These are phyloP conservation scores for Trematosphaeria pertusa DNA, from an alignment of 2,329 filamentous ascomycete species.

Conservation along the genomic window DNA sequence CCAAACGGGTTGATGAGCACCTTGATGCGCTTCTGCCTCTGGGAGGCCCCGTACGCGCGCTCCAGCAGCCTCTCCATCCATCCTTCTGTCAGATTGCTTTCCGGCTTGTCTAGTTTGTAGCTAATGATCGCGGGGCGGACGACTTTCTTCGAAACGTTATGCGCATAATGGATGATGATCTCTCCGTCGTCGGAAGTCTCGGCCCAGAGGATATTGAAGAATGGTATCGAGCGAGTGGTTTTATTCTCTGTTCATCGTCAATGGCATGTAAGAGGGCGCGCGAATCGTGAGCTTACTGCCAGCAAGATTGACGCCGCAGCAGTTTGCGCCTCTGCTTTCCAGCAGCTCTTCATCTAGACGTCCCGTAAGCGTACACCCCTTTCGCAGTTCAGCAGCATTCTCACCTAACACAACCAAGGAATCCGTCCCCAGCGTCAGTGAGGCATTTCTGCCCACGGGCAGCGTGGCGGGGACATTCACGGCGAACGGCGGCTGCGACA, in stretches of 20 bases:
- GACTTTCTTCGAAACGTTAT: slow-evolving; percentile 60
- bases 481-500: slow-evolving; percentile 8
- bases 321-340: slow-evolving; percentile 57
- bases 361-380: slow-evolving; percentile 10
- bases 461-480: slow-evolving; percentile 50
- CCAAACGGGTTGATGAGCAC: slow-evolving; percentile 91
- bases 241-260: slow-evolving; percentile 50
- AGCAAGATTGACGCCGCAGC: slow-evolving; percentile 62
- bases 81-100: slow-evolving; percentile 56
- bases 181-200: slow-evolving; percentile 64
- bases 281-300: slow-evolving; percentile 52
- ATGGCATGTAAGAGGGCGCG: slow-evolving; percentile 2
- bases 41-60: slow-evolving; percentile 72
- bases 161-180: slow-evolving; percentile 77
- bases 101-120: slow-evolving; percentile 64
- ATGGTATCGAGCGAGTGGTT: slow-evolving; percentile 68
- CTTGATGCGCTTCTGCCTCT: slow-evolving; percentile 78
- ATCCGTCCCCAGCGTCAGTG: slow-evolving; percentile 66
- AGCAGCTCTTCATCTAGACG: slow-evolving; percentile 62
- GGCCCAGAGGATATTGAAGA: slow-evolving; percentile 86
- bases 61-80: slow-evolving; percentile 73
- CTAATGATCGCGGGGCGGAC: slow-evolving; percentile 68
- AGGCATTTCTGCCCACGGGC: slow-evolving; percentile 63
- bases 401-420: slow-evolving; percentile 66
- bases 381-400: slow-evolving; percentile 10